phyloP scores from a whole-genome alignment of 78 protist genomes.

The Cavenderia fasciculata region DNA sequence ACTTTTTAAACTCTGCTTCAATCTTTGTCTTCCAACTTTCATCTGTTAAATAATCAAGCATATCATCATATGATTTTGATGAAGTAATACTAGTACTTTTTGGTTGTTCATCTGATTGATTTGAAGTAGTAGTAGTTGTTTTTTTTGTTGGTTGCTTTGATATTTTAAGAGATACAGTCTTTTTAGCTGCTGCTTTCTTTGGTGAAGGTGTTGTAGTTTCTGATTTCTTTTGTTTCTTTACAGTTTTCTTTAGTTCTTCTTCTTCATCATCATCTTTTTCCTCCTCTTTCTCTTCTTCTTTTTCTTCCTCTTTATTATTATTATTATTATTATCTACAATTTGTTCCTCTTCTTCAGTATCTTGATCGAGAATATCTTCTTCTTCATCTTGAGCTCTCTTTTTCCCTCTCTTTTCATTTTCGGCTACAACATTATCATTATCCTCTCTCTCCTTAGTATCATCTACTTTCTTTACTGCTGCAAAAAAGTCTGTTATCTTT shows the following conservation, averaged over 20 bases:
- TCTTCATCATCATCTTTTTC: constrained; percentile 6
- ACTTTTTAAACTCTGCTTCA: not conserved
- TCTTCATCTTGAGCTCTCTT: not conserved
- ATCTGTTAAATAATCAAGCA: constrained; percentile 9
- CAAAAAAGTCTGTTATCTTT: too few species aligned
- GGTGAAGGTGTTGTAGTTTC: not conserved
- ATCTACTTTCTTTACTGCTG: too few species aligned
- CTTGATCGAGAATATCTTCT: too few species aligned
- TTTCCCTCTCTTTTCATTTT: not conserved
- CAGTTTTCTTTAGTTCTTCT: not conserved
- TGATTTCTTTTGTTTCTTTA: not conserved
- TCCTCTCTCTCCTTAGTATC: too few species aligned
- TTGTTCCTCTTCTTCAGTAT: not conserved
- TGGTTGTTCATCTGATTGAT: too few species aligned
- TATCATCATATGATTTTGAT: not conserved
- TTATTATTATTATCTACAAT: not conserved
- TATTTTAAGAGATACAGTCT: not conserved
- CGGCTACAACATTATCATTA: too few species aligned
- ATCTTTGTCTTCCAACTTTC: constrained; percentile 28
- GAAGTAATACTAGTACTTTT: too few species aligned
- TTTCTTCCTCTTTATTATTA: not conserved
- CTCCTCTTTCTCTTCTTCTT: not conserved
- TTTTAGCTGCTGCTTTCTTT: not conserved
- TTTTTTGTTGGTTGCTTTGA: not conserved
- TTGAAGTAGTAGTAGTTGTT: not conserved